These are phyloP conservation scores for Fonsecaea nubica DNA, from an alignment of 2,329 filamentous ascomycete species.

Conservation along the genomic window DNA sequence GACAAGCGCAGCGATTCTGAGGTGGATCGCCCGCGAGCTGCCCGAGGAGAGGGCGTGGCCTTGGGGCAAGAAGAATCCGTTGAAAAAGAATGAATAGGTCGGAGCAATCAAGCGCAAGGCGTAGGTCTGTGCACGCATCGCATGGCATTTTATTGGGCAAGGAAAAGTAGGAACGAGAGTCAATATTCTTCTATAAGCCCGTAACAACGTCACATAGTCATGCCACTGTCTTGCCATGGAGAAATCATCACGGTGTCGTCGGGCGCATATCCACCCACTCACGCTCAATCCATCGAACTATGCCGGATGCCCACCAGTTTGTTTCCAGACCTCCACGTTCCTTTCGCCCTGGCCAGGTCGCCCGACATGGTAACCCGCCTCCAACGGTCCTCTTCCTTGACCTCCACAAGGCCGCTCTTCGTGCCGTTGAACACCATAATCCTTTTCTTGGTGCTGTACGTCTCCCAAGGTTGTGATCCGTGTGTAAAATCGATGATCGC, in stretches of 20 bases:
- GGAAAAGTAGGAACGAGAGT: not conserved
- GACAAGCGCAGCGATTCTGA: slow-evolving; percentile 62
- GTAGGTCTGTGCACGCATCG: not conserved
- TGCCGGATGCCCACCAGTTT: slow-evolving; percentile 16
- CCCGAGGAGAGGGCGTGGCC: slow-evolving; percentile 27
- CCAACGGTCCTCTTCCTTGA: slow-evolving; percentile 23
- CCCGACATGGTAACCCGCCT: slow-evolving; percentile 20
- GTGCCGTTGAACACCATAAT: slow-evolving; percentile 22
- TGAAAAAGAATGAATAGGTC: slow-evolving; percentile 19
- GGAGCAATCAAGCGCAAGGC: not conserved
- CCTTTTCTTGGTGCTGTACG: slow-evolving; percentile 5
- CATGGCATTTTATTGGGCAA: not conserved
- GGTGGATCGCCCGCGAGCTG: slow-evolving; percentile 28
- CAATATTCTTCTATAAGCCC: not conserved
- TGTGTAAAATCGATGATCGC: slow-evolving; percentile 22
- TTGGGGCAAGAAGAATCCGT: slow-evolving; percentile 20
- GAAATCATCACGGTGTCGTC: not conserved
- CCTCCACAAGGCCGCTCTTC: slow-evolving; percentile 11
- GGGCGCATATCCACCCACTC: not conserved
- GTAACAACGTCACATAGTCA: not conserved
- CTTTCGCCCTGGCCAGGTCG: slow-evolving; percentile 15
- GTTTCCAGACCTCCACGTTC: slow-evolving; percentile 15
- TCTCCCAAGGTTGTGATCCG: slow-evolving; percentile 24
- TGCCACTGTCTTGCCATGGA: not conserved
- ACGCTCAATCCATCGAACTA: slow-evolving; percentile 13